These are phyloP conservation scores for Venturia carpophila DNA, from an alignment of 2,329 filamentous ascomycete species.

Conservation along the genomic window DNA sequence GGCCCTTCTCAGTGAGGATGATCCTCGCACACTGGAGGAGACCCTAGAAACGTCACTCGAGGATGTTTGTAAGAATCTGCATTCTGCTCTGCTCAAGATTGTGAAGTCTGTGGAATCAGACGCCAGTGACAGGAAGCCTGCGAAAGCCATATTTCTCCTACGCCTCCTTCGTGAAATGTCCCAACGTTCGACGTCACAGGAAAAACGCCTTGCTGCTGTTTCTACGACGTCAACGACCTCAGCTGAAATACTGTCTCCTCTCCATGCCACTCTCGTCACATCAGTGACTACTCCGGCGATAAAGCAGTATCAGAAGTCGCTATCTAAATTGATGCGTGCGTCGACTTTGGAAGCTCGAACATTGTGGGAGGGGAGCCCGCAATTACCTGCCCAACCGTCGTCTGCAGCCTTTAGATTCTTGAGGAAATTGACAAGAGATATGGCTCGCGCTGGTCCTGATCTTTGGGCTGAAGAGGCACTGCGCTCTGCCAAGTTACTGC, in stretches of 20 bases:
- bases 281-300: slow-evolving; percentile 46
- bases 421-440: slow-evolving; percentile 54
- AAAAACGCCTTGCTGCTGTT: slow-evolving; percentile 30
- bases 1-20: slow-evolving; percentile 61
- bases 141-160: slow-evolving; percentile 53
- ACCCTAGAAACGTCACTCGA: slow-evolving; percentile 50
- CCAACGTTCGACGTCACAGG: slow-evolving; percentile 49
- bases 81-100: slow-evolving; percentile 46
- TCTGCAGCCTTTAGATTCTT: slow-evolving; percentile 66
- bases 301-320: slow-evolving; percentile 33
- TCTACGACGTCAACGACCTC: slow-evolving; percentile 56
- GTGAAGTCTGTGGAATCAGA: slow-evolving; percentile 41
- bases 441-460: slow-evolving; percentile 66
- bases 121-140: slow-evolving; percentile 31
- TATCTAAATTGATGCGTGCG: slow-evolving; percentile 37
- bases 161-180: slow-evolving; percentile 69
- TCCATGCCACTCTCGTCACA: slow-evolving; percentile 56
- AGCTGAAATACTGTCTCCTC: slow-evolving; percentile 54
- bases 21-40: slow-evolving; percentile 56
- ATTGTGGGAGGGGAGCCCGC: slow-evolving; percentile 73
- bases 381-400: slow-evolving; percentile 71
- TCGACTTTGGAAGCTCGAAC: slow-evolving; percentile 52
- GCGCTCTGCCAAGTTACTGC: slow-evolving; percentile 18
- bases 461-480: slow-evolving; percentile 66
- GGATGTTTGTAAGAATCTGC: slow-evolving; percentile 51